These are phyloP conservation scores for Steccherinum ochraceum DNA, from an alignment of 768 basidiomycete genomes.

Conservation along the genomic window DNA sequence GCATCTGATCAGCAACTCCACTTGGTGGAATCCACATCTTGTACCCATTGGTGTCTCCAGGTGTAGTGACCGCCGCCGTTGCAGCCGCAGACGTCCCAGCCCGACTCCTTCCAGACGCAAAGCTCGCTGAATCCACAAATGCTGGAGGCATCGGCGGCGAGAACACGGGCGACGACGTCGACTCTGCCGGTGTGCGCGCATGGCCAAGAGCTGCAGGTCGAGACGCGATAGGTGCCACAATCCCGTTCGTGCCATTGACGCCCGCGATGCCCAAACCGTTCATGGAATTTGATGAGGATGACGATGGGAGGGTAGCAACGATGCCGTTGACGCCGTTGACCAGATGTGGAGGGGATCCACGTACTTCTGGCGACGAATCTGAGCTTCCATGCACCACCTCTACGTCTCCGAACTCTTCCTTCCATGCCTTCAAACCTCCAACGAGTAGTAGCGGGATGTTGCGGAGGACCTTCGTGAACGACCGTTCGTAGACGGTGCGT, in stretches of 20 bases:
- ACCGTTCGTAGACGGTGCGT: constrained; percentile 64
- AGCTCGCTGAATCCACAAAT: constrained; percentile 5
- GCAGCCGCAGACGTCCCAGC: constrained; percentile 1
- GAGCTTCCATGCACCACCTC: constrained; percentile 23
- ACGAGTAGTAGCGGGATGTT: constrained; percentile 76
- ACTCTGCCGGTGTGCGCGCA: constrained; percentile 8
- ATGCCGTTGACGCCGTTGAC: neutral
- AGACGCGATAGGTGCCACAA: constrained; percentile 5
- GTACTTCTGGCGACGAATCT: constrained; percentile 1
- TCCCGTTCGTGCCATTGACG: neutral
- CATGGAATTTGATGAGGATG: neutral
- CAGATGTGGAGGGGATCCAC: neutral
- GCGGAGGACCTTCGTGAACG: constrained; percentile 65
- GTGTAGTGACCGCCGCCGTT: neutral
- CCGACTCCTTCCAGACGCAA: neutral
- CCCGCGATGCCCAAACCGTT: neutral
- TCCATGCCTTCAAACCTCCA: constrained; percentile 85
- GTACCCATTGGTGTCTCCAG: constrained; percentile 6
- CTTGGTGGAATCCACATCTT: constrained; percentile 11
- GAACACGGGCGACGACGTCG: constrained; percentile 3
- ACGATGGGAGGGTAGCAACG: neutral
- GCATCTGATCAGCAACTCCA: neutral
- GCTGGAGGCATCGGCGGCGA: neutral
- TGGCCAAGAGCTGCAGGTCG: constrained; percentile 5
- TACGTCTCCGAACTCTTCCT: constrained; percentile 42